phyloP scores from a whole-genome alignment of 805 yeast species.

The Nakazawaea anatomiae region DNA sequence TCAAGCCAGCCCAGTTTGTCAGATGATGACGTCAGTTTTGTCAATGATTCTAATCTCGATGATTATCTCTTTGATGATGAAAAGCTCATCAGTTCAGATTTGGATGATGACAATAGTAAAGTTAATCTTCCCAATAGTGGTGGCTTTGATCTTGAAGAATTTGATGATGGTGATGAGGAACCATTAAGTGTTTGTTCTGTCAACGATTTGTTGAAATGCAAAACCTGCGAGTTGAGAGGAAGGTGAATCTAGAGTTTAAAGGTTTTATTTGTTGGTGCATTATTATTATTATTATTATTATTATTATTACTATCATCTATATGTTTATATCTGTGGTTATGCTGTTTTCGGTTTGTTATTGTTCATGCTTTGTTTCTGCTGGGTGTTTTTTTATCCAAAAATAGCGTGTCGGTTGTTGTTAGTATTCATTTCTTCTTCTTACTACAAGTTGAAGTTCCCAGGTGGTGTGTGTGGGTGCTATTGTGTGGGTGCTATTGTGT shows the following conservation, averaged over 20 bases:
- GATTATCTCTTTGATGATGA: neutral
- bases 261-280: neutral
- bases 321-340: no score
- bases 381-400: no score
- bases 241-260: neutral
- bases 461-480: no score
- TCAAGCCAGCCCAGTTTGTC: neutral
- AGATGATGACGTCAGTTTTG: neutral
- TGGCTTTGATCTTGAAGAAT: neutral
- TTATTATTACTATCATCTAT: neutral
- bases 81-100: neutral
- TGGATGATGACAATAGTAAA: neutral
- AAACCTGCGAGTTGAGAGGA: constrained; percentile 13
- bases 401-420: no score
- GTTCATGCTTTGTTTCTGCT: neutral
- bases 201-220: constrained; percentile 17
- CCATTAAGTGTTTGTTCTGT: constrained; percentile 21
- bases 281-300: no score
- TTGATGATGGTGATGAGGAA: constrained; percentile 6
- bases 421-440: no score
- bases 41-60: neutral
- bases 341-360: no score
- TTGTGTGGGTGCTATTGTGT: no score
- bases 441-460: no score
- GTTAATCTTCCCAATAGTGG: neutral